Base-by-base conservation (phyloP, 352 stramenopile genomes). In the Peronospora belbahrii region DNA sequence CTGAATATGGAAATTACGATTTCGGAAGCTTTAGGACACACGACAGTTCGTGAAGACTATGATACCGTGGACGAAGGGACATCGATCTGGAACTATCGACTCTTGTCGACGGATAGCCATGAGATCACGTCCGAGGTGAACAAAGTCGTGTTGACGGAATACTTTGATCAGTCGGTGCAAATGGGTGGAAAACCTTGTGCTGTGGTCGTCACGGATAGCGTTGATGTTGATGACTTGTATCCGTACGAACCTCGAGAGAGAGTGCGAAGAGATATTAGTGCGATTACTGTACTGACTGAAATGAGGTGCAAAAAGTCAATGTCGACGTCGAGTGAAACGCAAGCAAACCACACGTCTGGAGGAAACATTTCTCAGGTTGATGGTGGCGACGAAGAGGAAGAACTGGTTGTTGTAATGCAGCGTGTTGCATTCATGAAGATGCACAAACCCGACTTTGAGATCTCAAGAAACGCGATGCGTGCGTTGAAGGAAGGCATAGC, bases 1-100 rank as follows among this genome's bases (percentile, higher is more conserved):
- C 25, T 65, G 10, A 80, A 76, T 23, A 70, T 83, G 57, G 68
- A 85, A 42, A 83, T 82, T 39, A 70, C 48, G 3, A 70, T 85
- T 14, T 75, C 68, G 2, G 69, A 79, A 40, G 37, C 57, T 10
- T 36, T 84, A 6, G 69, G 69, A 7, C 48, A 81, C 31, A 57
- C 71, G 6, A 80, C 69, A 18, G 33, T 83, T 9, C 62, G 65
- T 0, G 70, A 85, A 43, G 67, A 83, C 41, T 65, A 75, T 24
- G 65, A 77, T 19, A 59, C 27, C 9, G 28, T 54, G n/a, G 45
- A 51, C 7, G 56, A 65, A 8, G 55, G 59, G 11, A 41, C 48
- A 2, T 56, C 30, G 2, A 67, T 77, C 6, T 70, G 43, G 27
- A 67, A 75, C 31, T 60, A 76, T 27, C 71, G 71, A 2, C 34